Evolutionary conservation across 2,329 filamentous ascomycete species (phyloP), one percentile per base, ranked within the genome.

Genomic region (Neopestalotiopsis sp.): DNA sequence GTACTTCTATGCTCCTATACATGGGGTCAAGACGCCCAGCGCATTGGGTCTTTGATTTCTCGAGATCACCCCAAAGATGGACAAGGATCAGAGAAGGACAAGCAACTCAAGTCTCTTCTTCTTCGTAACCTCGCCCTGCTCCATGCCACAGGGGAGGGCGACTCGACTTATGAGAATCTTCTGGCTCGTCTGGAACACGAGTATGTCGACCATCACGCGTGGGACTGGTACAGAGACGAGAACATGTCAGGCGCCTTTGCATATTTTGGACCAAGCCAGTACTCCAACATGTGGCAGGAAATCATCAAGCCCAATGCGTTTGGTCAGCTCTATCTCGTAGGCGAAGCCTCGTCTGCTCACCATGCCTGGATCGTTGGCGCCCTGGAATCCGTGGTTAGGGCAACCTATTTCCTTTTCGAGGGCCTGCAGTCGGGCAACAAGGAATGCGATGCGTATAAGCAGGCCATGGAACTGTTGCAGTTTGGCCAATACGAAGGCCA

Each of bases 1-100:
- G 77, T 81, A 4, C 75, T 82, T 6, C 72, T 83, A 2, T 73
- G 70, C n/a, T 79, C 77, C 2, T 83, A 82, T 68, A 77, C 76
- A 1, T 81, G 78, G 79, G 68, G 67, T 24, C 78, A 81, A 67
- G 81, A 82, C 68, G 76, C 79, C 1, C 40, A 71, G 10, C 74
- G 80, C 13, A 70, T 82, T 24, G 78, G 76, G 20, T 64, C 77
- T 12, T 72, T 78, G 42, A 68, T 74, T 13, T 38, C 58, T 4
- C 70, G 34, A 14, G 52, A 67, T 20, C 72, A 72, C 0, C 71
- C 72, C 13, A 34, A 69, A 0, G 45, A 52, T 52, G 13, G 45
- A n/a, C 17, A 20, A 20, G 45, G n/a, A 17, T 14, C 13, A 17
- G 45, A 52, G 7, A 68, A 65, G 17, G 75, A 78, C 58, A 68